These are phyloP conservation scores for Apostasia shenzhenica DNA, from an alignment of 106 monocot genomes.

Conservation along the genomic window DNA sequence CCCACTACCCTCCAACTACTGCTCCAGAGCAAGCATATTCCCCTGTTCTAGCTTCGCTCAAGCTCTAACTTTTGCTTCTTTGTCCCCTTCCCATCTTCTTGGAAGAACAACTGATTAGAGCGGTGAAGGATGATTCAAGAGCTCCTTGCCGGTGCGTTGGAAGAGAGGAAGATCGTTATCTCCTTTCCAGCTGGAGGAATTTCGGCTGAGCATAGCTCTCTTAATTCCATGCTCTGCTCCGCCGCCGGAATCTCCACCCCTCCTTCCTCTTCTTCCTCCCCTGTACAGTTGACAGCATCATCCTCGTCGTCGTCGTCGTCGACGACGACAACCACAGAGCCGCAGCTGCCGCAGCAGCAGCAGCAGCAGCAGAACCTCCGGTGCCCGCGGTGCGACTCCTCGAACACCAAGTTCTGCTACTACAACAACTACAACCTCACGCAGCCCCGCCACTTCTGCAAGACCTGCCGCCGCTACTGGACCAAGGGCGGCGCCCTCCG, in stretches of 20 bases:
- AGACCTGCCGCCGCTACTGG: conserved; percentile 62
- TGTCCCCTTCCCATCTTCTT: neutral
- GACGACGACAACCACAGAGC: conserved; percentile 2
- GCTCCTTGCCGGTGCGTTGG: conserved; percentile 10
- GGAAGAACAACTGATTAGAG: neutral
- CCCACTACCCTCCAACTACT: conserved; percentile 1
- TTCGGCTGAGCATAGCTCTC: too few species aligned
- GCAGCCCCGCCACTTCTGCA: conserved; percentile 55
- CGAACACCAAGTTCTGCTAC: conserved; percentile 61
- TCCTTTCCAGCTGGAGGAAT: neutral
- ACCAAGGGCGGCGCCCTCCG: conserved; percentile 52
- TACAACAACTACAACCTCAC: conserved; percentile 66
- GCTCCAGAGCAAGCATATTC: neutral
- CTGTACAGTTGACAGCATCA: neutral
- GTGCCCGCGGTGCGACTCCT: conserved; percentile 45
- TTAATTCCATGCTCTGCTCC: too few species aligned
- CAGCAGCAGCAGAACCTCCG: conserved; percentile 23
- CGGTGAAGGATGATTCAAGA: conserved; percentile 22
- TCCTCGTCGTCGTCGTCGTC: conserved; percentile 13
- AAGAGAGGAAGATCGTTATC: conserved; percentile 14
- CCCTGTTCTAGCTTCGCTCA: too few species aligned
- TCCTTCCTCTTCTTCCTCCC: neutral
- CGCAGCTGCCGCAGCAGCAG: conserved; percentile 14
- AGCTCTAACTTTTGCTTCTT: neutral
- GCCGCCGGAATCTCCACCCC: too few species aligned